Percentiles rank a stretch among this genome's conserved stretches.
phyloP scores from a whole-genome alignment of 2,329 filamentous ascomycete species.

The Incumbomyces delicatus region DNA sequence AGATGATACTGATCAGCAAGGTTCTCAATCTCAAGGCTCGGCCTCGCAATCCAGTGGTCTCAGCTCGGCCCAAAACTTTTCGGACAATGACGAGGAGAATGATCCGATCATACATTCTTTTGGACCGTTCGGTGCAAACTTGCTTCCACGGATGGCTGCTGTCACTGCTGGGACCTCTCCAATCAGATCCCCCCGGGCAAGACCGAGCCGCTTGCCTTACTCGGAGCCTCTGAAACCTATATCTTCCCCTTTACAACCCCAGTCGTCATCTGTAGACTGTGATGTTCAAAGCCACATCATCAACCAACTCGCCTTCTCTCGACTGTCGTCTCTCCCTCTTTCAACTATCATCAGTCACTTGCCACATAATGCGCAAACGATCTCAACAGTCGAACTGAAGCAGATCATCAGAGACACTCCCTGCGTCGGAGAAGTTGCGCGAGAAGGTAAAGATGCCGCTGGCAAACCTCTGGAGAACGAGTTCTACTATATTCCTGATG shows the following conservation, averaged over 20 bases:
- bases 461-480: slow-evolving; percentile 90
- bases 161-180: slow-evolving; percentile 61
- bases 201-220: slow-evolving; percentile 23
- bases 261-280: slow-evolving; percentile 29
- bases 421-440: slow-evolving; percentile 78
- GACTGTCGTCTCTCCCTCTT: slow-evolving; percentile 80
- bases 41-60: slow-evolving; percentile 12
- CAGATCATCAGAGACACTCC: slow-evolving; percentile 61
- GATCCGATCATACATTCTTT: slow-evolving; percentile 89
- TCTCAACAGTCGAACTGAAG: slow-evolving; percentile 57
- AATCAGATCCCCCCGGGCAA: slow-evolving; percentile 13
- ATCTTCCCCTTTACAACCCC: slow-evolving; percentile 24
- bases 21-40: slow-evolving; percentile 21
- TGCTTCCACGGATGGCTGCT: slow-evolving; percentile 71
- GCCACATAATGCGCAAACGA: slow-evolving; percentile 42
- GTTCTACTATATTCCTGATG: slow-evolving; percentile 90
- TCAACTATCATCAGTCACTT: slow-evolving; percentile 83
- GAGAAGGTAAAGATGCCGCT: slow-evolving; percentile 90
- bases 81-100: slow-evolving; percentile 84
- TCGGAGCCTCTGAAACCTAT: slow-evolving; percentile 28
- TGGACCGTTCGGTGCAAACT: slow-evolving; percentile 76
- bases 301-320: slow-evolving; percentile 92
- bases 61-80: slow-evolving; percentile 42
- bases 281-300: slow-evolving; percentile 67
- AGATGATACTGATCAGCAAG: slow-evolving; percentile 12